Evolutionary conservation across 73 alveolate species (phyloP).

Genomic region (Paramecium sonneborni): DNA sequence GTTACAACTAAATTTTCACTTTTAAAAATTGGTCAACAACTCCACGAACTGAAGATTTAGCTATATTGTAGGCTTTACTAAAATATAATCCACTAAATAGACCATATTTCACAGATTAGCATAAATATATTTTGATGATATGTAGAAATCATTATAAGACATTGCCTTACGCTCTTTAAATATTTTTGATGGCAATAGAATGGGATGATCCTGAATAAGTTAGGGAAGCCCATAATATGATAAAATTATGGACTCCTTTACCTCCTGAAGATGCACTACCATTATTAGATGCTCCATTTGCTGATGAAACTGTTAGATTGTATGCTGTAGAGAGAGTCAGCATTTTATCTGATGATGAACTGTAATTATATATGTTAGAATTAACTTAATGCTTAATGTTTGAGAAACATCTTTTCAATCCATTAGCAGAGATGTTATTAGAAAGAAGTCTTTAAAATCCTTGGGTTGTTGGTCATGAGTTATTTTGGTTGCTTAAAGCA

Average conservation of each 20-base stretch:
- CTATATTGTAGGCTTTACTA: constrained; percentile 43
- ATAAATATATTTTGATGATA: constrained; percentile 53
- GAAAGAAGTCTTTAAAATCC: constrained; percentile 88
- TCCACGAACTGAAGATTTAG: constrained; percentile 68
- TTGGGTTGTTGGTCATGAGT: constrained; percentile 91
- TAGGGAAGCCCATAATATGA: constrained; percentile 59
- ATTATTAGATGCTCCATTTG: constrained; percentile 79
- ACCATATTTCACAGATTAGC: constrained; percentile 49
- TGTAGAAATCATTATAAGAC: constrained; percentile 70
- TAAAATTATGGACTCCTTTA: constrained; percentile 81
- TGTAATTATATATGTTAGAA: constrained; percentile 88
- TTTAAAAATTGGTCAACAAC: constrained; percentile 58
- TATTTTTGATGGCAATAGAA: constrained; percentile 67
- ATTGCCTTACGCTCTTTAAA: constrained; percentile 58
- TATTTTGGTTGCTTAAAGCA: constrained; percentile 85
- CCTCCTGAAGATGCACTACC: constrained; percentile 88
- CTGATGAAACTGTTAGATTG: constrained; percentile 81
- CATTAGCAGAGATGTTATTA: constrained; percentile 91
- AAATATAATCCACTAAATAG: constrained; percentile 61
- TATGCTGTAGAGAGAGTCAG: constrained; percentile 89
- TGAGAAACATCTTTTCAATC: constrained; percentile 91
- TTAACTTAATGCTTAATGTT: constrained; percentile 88
- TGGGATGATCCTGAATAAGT: constrained; percentile 68
- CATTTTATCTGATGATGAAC: constrained; percentile 88
- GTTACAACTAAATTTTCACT: neutral